phyloP scores from a whole-genome alignment of 2,329 filamentous ascomycete species.

The Clonostachys chloroleuca region DNA sequence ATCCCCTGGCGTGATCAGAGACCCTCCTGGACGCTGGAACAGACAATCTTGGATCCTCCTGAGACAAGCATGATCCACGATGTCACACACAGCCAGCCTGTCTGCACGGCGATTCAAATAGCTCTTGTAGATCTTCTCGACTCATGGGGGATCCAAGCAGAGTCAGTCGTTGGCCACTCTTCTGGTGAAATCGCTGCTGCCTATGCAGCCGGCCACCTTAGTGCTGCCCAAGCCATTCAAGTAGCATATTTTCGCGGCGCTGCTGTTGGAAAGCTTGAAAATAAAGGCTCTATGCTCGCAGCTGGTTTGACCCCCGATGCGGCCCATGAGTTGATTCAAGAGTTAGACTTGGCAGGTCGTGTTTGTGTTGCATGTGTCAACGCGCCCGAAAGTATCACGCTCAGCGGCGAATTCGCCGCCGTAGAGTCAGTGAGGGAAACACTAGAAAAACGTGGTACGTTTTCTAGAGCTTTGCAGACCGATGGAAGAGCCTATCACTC shows the following conservation, averaged over 20 bases:
- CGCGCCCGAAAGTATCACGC: conserved; percentile 23
- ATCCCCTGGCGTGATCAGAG: not conserved
- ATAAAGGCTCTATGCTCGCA: conserved; percentile 28
- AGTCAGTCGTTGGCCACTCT: conserved; percentile 33
- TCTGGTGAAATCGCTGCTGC: conserved; percentile 39
- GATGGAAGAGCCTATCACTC: conserved; percentile 39
- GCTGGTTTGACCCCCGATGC: conserved; percentile 21
- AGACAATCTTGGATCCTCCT: conserved; percentile 9
- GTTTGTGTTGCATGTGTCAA: conserved; percentile 31
- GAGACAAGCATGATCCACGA: conserved; percentile 7
- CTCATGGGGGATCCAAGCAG: conserved; percentile 19
- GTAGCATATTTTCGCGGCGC: conserved; percentile 32
- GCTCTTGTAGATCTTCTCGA: conserved; percentile 31
- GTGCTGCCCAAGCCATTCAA: conserved; percentile 25
- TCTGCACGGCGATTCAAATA: conserved; percentile 37
- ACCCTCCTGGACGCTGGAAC: conserved; percentile 10
- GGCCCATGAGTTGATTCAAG: conserved; percentile 10
- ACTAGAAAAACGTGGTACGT: conserved; percentile 12
- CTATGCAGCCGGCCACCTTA: conserved; percentile 29
- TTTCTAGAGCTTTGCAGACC: conserved; percentile 17
- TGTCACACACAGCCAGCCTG: conserved; percentile 25
- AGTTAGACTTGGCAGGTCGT: conserved; percentile 13
- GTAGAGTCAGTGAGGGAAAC: conserved; percentile 1
- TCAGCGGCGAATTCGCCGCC: conserved; percentile 19
- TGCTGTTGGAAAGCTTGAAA: conserved; percentile 2